Percentiles rank a stretch among this genome's conserved stretches.
Conservation (phyloP, 495 filamentous ascomycete genomes). For the Lophiostoma macrostomum region DNA sequence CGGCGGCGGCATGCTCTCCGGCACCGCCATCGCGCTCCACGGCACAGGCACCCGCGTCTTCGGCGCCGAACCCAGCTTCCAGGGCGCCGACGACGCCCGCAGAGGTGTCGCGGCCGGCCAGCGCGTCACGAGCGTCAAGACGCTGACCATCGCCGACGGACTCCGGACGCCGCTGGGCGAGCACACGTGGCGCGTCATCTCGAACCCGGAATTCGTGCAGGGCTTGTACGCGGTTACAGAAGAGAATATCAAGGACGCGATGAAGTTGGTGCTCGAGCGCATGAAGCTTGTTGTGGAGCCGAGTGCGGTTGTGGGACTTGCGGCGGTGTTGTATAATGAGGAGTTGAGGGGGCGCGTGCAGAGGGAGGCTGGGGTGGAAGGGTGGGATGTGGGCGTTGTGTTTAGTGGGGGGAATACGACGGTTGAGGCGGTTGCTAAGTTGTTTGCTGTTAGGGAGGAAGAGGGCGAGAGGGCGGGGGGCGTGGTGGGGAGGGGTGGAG, state of each 20-base stretch:
- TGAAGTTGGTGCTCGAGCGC: constrained; percentile 78
- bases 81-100: constrained; percentile 79
- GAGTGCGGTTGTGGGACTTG: constrained; percentile 79
- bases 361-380: constrained; percentile 64
- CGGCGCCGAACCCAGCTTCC: constrained; percentile 83
- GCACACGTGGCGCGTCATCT: constrained; percentile 78
- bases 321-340: constrained; percentile 79
- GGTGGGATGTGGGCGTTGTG: constrained; percentile 85
- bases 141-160: constrained; percentile 86
- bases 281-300: constrained; percentile 94
- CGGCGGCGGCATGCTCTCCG: constrained; percentile 84
- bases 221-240: constrained; percentile 79
- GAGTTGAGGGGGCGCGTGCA: constrained; percentile 72
- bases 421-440: constrained; percentile 67
- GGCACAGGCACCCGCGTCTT: constrained; percentile 70
- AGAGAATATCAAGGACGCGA: constrained; percentile 72
- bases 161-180: constrained; percentile 78
- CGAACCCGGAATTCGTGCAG: constrained; percentile 62
- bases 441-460: constrained; percentile 49
- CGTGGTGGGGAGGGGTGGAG: constrained; percentile 41
- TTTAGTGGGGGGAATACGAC: constrained; percentile 90
- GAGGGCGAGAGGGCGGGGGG: constrained; percentile 41
- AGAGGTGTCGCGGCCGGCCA: constrained; percentile 60
- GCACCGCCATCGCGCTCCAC: constrained; percentile 71
- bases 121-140: constrained; percentile 64